Evolutionary conservation across 2,329 filamentous ascomycete genomes (phyloP), one percentile per base, ranked within the genome.

Genomic region (Ophiognomonia clavigignenti-juglandacearum): DNA sequence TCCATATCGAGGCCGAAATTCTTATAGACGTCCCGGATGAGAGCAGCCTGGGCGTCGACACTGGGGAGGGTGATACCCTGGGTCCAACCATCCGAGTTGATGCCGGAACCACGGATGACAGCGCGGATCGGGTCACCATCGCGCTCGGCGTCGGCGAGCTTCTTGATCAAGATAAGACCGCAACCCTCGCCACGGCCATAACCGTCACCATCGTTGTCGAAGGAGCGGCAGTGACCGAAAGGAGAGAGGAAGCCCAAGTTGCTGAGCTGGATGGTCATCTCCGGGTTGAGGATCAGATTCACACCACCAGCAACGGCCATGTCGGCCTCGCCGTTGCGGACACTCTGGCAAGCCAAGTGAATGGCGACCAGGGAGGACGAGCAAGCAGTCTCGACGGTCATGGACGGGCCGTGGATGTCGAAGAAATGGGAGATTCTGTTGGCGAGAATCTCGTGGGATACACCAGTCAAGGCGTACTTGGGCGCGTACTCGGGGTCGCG

Each of bases 121-220:
- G 69, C 70, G 20, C 73, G 68, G 45, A 79, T 74, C 0, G 70
- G 71, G 57, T 84, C 77, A n/a, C 75, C 74, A 51, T 80, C 77
- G 18, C 64, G 62, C 14, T 82, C 52, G 1, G 80, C 80, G 57
- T 78, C 72, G 6, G 66, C 64, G 0, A 83, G 61, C 3, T 68
- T 70, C 57, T 83, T 84, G 40, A 85, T 56, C 5, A 83, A 55
- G 2, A 84, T 60, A 18, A 75, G 67, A 0, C 70, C 77, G 26
- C 76, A 66, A 1, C 80, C 81, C 55, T 85, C 81, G 2, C 79
- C 80, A 36, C 80, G 68, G 0, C 73, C 78, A 54, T 83, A 85
- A 0, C 82, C 82, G 48, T 77, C 74, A 24, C 75, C 80, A 6
- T 68, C 66, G 9, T 65, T 59, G 55, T 81, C 80, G 55, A 74